Base-by-base conservation (phyloP, 495 filamentous ascomycete species). In the Hypoxylon lienhwacheense region DNA sequence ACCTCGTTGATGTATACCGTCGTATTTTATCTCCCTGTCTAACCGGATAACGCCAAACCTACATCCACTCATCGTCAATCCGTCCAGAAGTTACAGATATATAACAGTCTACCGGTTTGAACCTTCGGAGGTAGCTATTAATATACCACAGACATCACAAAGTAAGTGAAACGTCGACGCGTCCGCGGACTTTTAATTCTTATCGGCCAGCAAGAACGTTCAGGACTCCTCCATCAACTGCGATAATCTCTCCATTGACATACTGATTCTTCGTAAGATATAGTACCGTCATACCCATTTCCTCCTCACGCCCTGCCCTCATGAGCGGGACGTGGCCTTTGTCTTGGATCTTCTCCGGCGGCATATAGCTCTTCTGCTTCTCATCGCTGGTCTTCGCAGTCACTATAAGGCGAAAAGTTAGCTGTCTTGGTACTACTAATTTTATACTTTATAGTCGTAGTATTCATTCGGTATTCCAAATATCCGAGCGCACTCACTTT, bases 231-330 rank as follows among this genome's bases (percentile, higher is more conserved):
- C 81, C 81, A 69, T 85, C 81, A 3, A 85, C 76, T 8, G 77
- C 77, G 22, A 84, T 57, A n/a, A 83, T 74, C 65, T 84, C 76
- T 7, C 81, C 81, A 54, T 84, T 84, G 3, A 84, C 80, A 66
- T 84, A 84, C 17, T 68, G 66, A 53, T 81, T 80, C 70, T 77
- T 82, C 15, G 78, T 70, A 39, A 86, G 59, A 61, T 77, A 84
- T 26, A 86, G 59, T 21, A 81, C 74, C 5, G 69, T 56, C 50
- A 77, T 80, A 4, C 77, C 79, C 73, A 85, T 81, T 57, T 85
- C 83, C 57, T 84, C 74, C 14, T 76, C 70, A 1, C 67, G 67
- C 1, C 83, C 83, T 7, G 73, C 61, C 45, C 82, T 60, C 22
- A 72, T 74, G 4, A 80, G 67, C 6, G 84, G 83, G 5, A 58